Percentiles rank a stretch among this genome's conserved stretches.
Evolutionary conservation across 805 yeast genomes (phyloP).

Genomic region (Saturnispora sanitii): DNA sequence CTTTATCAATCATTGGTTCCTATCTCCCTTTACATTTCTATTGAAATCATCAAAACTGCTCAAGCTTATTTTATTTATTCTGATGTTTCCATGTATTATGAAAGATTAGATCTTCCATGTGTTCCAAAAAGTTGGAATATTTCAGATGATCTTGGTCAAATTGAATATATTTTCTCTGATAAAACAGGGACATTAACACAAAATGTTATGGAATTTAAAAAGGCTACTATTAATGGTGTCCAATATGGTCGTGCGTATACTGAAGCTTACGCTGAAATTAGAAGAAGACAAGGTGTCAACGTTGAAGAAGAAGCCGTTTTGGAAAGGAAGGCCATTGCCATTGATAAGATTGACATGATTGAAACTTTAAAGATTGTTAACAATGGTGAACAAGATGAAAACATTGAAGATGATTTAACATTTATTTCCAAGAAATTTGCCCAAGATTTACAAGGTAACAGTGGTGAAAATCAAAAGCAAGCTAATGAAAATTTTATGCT

Average conservation of each 20-base stretch:
- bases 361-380: slow-evolving; percentile 31
- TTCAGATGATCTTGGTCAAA: slow-evolving; percentile 78
- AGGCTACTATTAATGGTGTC: slow-evolving; percentile 64
- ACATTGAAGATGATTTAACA: slow-evolving; percentile 50
- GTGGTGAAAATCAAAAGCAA: slow-evolving; percentile 43
- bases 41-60: slow-evolving; percentile 73
- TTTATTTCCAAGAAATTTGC: slow-evolving; percentile 61
- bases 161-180: slow-evolving; percentile 76
- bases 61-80: slow-evolving; percentile 76
- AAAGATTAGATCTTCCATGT: slow-evolving; percentile 65
- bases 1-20: slow-evolving; percentile 76
- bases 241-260: slow-evolving; percentile 75
- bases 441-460: slow-evolving; percentile 45
- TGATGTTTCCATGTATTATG: slow-evolving; percentile 64
- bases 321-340: slow-evolving; percentile 41
- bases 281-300: slow-evolving; percentile 70
- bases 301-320: slow-evolving; percentile 36
- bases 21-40: slow-evolving; percentile 69
- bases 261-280: slow-evolving; percentile 70
- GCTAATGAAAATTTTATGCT: slow-evolving; percentile 68
- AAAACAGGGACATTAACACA: slow-evolving; percentile 81
- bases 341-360: slow-evolving; percentile 54
- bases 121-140: slow-evolving; percentile 80
- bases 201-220: slow-evolving; percentile 78
- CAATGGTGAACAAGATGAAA: slow-evolving; percentile 21